Evolutionary conservation across 257 asterid genomes (phyloP).

Genomic region (Nicotiana obtusifolia): DNA sequence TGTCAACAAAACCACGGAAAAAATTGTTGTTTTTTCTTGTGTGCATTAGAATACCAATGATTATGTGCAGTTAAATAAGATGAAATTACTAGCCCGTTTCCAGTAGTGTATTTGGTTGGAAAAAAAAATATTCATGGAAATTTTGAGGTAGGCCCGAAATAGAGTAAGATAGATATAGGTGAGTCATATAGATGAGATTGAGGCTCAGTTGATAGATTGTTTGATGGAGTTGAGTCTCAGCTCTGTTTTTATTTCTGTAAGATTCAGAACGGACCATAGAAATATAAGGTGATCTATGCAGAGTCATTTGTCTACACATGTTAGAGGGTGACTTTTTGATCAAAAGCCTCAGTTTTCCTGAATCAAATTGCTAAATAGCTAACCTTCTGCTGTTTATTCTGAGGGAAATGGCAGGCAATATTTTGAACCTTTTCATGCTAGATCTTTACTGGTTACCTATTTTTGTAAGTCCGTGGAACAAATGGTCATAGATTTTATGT

Average conservation of each 20-base stretch:
- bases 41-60: background rate
- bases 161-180: background rate
- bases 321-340: background rate
- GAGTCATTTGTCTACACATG: background rate
- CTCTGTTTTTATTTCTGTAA: background rate
- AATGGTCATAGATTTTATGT: background rate
- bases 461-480: background rate
- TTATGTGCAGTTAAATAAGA: background rate
- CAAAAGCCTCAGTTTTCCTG: background rate
- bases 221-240: background rate
- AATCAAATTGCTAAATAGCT: background rate
- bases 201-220: background rate
- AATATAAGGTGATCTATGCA: background rate
- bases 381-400: background rate
- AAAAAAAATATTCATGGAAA: background rate
- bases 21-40: background rate
- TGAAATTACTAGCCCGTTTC: background rate
- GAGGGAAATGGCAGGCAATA: background rate
- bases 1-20: background rate
- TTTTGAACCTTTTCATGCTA: background rate
- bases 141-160: background rate
- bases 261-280: background rate
- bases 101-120: background rate
- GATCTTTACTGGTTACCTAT: background rate
- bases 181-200: background rate